Percentiles rank a stretch among this genome's conserved stretches.
Evolutionary conservation across 805 yeast genomes (phyloP).

Genomic region (Candida boidinii): DNA sequence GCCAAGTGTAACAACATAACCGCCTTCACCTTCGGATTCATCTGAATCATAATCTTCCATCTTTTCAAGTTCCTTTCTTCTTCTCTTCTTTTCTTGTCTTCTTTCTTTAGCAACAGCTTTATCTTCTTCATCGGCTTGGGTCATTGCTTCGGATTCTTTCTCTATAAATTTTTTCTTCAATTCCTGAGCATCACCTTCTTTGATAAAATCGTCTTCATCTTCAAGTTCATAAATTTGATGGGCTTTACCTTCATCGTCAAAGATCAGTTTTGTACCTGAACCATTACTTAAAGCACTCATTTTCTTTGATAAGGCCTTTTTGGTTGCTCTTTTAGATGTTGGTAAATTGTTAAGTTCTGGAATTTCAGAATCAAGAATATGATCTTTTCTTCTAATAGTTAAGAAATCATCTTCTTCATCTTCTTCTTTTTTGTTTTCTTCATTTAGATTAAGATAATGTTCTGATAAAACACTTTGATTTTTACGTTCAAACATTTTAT

Average conservation of each 20-base stretch:
- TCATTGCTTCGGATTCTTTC: conserved; percentile 65
- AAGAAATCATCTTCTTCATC: conserved; percentile 67
- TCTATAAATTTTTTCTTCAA: conserved; percentile 63
- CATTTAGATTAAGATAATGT: conserved; percentile 72
- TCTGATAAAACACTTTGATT: conserved; percentile 89
- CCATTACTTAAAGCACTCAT: conserved; percentile 52
- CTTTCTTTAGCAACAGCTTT: conserved; percentile 70
- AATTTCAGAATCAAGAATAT: conserved; percentile 56
- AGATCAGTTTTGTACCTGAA: conserved; percentile 67
- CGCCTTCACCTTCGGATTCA: conserved; percentile 21
- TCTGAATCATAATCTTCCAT: conserved; percentile 28
- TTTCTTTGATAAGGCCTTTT: conserved; percentile 83
- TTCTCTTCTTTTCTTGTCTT: conserved; percentile 80
- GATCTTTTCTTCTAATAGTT: conserved; percentile 71
- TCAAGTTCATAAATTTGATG: conserved; percentile 89
- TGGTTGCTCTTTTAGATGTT: conserved; percentile 75
- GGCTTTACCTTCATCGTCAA: conserved; percentile 92
- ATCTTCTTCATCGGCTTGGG: conserved; percentile 64
- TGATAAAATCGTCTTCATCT: conserved; percentile 78
- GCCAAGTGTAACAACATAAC: conserved; percentile 17
- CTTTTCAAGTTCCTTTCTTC: conserved; percentile 73
- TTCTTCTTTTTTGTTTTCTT: conserved; percentile 24
- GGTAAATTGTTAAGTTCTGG: conserved; percentile 52
- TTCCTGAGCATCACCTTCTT: conserved; percentile 50
- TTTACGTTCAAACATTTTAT: conserved; percentile 90